Evolutionary conservation across 1,139 yeast genomes (phyloP), one percentile per base, ranked within the genome.

Genomic region (Sporopachydermia cereana): DNA sequence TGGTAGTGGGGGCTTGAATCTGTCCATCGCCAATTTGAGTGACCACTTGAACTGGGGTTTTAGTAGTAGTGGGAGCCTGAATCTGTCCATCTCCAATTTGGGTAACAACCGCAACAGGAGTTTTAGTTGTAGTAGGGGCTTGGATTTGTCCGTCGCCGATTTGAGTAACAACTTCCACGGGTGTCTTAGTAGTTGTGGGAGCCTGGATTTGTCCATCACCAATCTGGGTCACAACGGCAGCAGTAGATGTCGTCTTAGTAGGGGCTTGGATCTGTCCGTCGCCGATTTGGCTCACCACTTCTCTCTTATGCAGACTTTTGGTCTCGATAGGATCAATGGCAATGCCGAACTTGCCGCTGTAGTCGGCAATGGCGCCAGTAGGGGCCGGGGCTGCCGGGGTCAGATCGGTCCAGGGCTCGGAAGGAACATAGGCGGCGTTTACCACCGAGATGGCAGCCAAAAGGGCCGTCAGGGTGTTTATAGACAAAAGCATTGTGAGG

Each of bases 331-430:
- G 77, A 47, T 67, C 64, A 51, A 81, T 76, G 53, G 82, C 84
- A 56, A 82, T 80, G 68, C 91, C 91, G 57, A 82, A 82, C 44
- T 73, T 67, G 45, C 68, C 64, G 25, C 75, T 52, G 67, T 77
- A 78, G 57, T 78, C 79, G 43, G 86, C 78, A 45, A 71, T 50
- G 51, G 79, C 84, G 57, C 80, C 81, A 34, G 75, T 50, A 49
- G 74, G 74, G 41, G 79, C 67, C 44, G 71, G 55, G 39, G 70
- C 72, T 43, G 66, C 53, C 54, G 89, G 88, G 42, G 85, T 79
- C 62, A 80, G 69, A 46, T 86, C 77, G 34, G 85, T 69, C 77
- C 84, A 79, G 56, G 89, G 81, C 54, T 77, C 82, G 49, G 84
- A 61, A 61, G 86, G 81, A 62, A 77, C 73, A 60, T 72, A 68